Evolutionary conservation across 306 rosid species (phyloP).

Genomic region (Hippophae gyantsensis): DNA sequence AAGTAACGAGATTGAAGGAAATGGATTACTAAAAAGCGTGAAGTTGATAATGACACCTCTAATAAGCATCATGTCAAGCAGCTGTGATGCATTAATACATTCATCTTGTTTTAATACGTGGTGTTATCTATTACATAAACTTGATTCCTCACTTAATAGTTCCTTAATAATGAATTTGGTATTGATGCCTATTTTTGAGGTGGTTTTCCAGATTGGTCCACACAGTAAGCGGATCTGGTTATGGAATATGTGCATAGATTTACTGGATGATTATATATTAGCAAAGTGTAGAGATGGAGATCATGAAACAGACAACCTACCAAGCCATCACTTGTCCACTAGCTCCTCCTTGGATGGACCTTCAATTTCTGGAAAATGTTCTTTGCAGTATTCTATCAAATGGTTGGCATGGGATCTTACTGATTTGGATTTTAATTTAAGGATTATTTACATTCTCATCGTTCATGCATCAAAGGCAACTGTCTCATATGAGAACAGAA

Average conservation of each 20-base stretch:
- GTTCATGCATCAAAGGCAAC: constrained; percentile 40
- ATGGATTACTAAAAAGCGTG: constrained; percentile 49
- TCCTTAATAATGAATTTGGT: constrained; percentile 37
- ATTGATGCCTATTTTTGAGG: constrained; percentile 54
- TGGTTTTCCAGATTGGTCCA: constrained; percentile 50
- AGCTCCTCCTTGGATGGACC: constrained; percentile 16
- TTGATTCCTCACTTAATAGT: constrained; percentile 50
- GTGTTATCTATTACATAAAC: constrained; percentile 64
- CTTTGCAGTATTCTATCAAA: constrained; percentile 41
- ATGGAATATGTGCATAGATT: constrained; percentile 52
- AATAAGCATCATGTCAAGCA: constrained; percentile 53
- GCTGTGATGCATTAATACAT: constrained; percentile 54
- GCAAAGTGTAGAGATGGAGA: constrained; percentile 34
- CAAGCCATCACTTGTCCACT: constrained; percentile 19
- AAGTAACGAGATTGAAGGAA: constrained; percentile 28
- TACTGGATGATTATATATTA: constrained; percentile 48
- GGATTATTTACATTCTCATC: constrained; percentile 37
- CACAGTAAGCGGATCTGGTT: constrained; percentile 43
- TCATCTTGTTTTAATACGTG: constrained; percentile 75
- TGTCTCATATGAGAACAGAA: constrained; percentile 36
- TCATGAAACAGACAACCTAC: constrained; percentile 20
- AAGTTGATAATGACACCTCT: constrained; percentile 83
- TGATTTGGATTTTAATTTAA: constrained; percentile 57
- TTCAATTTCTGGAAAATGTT: constrained; percentile 33
- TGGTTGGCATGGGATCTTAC: constrained; percentile 76